Evolutionary conservation across 202 grass and related monocot genomes (phyloP), one percentile per base, ranked within the genome.

Genomic region (Carex arenaria): DNA sequence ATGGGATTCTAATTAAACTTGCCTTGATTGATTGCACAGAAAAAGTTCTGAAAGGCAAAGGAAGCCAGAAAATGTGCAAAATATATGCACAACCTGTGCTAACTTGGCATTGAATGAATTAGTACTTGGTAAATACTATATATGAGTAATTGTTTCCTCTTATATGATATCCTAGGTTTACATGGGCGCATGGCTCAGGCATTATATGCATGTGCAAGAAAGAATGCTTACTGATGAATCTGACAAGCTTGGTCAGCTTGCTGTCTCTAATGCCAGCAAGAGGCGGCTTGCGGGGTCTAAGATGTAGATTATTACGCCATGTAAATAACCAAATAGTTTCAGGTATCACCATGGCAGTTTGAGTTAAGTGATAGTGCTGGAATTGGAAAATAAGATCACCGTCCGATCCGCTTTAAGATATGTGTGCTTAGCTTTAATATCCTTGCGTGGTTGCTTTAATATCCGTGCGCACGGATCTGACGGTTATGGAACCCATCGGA

Each of bases 181-280:
- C 47, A 89, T 84, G 11, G 88, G 88, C 13, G 65, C 67, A 61
- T 86, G 88, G 88, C 23, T 86, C 3, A 80, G 84, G 13, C 88
- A 89, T 80, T 89, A 89, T 17, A 84, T 32, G 56, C 80, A 69
- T 7, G 28, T 45, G 10, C 23, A 30, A 75, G 84, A 86, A 83
- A 64, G 88, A 43, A 8, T 56, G 72, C 15, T 63, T 34, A 51
- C 84, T 4, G 61, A 32, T 47, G 54, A 80, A 10, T 26, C 72
- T 56, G 84, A 89, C 18, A 79, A 49, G 73, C 84, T 84, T 66
- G 88, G 88, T 26, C 84, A 80, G 64, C 40, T 89, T 17, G 80
- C 65, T 7, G 80, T 86, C 80, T 89, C 84, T n/a, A 89, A 89
- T 61, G 88, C 88, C 57, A 89, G 68, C 13, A 81, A 66, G 80